Evolutionary conservation across 352 stramenopile species (phyloP), one percentile per base, ranked within the genome.

Genomic region (Pythium dissotocum): DNA sequence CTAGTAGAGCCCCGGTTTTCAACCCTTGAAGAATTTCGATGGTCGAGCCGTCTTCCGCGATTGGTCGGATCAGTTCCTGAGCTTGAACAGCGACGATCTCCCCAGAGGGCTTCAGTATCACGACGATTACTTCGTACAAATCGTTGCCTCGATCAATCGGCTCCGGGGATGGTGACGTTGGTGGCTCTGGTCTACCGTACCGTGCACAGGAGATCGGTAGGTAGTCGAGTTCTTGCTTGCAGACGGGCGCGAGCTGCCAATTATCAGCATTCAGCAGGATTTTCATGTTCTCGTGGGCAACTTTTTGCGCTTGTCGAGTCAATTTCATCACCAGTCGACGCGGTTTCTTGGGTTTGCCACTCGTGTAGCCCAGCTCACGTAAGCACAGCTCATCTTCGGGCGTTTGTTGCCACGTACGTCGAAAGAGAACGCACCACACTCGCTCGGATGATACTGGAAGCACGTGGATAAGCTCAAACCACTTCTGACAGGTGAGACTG

Each of bases 21-120:
- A 79, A 44, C 6, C 73, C 73, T 2, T 72, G 56, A 14, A 80
- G 57, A 32, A 80, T 73, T 18, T 73, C 73, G 0, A 71, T 67
- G 9, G 74, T 52, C 42, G 64, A 61, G 33, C 65, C 59, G 33
- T 75, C 57, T 36, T 81, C 58, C 16, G 64, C 72, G 24, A 89
- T 49, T 1, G 82, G 77, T 0, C 80, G 80, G 32, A 90, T 78
- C 32, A 90, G 52, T 32, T 89, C 79, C 13, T 80, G 71, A 26
- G 82, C 80, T 18, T 72, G 71, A 5, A 90, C 54, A 0, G 78
- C 82, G 26, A 90, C 80, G 28, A 90, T 82, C 51, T 87, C 82
- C 1, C 82, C 68, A 18, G 66, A 58, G 5, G 56, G 54, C 16
- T 70, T 80, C 58, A 74, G 85, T 16, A 90, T 80, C 54, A 77